Evolutionary conservation across 345 rosid genomes (phyloP), one percentile per base, ranked within the genome.

Genomic region (Triadica sebifera): DNA sequence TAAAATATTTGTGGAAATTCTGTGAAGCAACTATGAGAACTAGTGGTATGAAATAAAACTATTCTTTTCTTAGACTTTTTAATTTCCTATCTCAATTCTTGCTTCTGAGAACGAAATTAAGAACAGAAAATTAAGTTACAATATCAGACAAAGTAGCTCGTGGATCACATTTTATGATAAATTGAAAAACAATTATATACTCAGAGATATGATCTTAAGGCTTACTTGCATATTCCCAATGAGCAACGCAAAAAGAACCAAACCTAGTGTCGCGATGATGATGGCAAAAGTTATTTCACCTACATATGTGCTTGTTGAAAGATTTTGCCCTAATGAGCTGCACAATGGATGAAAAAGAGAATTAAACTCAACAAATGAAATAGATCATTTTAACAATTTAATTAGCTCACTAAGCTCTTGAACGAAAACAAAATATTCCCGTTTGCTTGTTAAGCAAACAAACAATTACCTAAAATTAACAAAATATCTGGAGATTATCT

Each of bases 201-300:
- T 3, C 13, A 24, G 5, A 25, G 67, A 62, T 62, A 17, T 37
- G n/a, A 71, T 41, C 43, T 11, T 67, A 50, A 62, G 57, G 34
- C 89, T 85, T 78, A 90, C 98, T 74, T 90, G 98, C 98, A 90
- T 91, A 77, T 94, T 94, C 52, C 98, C 98, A 69, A 94, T 94
- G 41, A 94, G 97, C 86, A 94, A 78, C 17, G 90, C 95, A 67
- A 94, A 94, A 62, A 94, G 90, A 70, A 94, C 98, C 62, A 94
- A 89, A 5, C 97, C 97, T 2, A 94, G 88, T 52, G 87, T 86
- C 0, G 95, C 98, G 46, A 89, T 57, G 60, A 92, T 78, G 70
- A 94, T 89, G 67, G 98, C 91, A 7, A 90, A 92, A 19, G 81
- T 60, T 11, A 86, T 94, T 75, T 94, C 98, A 3, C 98, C 97